Conservation (phyloP, 352 stramenopile genomes). For the Globisporangium lucens region DNA sequence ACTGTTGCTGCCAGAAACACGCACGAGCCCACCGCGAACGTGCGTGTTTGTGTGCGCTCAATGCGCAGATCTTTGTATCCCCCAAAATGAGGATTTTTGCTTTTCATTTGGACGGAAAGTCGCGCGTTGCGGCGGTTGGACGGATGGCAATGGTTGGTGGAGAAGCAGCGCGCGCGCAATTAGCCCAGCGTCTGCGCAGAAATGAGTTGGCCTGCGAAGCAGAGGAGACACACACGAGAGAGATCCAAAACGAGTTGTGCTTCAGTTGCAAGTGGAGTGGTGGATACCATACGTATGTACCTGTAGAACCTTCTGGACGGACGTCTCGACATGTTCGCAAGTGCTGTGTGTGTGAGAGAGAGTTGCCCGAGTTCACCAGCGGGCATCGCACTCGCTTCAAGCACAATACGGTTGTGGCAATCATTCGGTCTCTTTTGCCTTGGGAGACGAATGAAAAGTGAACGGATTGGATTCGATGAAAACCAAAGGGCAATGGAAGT, state of each 20-base stretch:
- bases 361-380: no score
- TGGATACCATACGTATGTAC: background rate
- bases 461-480: background rate
- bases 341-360: no score
- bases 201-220: background rate
- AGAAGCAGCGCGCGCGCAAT: background rate
- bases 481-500: background rate
- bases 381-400: background rate
- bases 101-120: background rate
- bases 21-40: background rate
- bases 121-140: background rate
- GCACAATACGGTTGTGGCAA: background rate
- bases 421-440: background rate
- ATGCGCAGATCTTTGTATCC: background rate
- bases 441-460: background rate
- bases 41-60: background rate
- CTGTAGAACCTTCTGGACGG: background rate
- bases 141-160: background rate
- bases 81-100: background rate
- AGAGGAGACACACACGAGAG: background rate
- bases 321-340: background rate
- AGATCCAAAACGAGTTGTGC: background rate
- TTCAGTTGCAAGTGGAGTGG: background rate
- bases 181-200: background rate
- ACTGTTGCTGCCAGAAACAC: background rate